These are phyloP conservation scores for Aspergillus japonicus DNA, from an alignment of 2,329 filamentous ascomycete genomes.

Conservation along the genomic window DNA sequence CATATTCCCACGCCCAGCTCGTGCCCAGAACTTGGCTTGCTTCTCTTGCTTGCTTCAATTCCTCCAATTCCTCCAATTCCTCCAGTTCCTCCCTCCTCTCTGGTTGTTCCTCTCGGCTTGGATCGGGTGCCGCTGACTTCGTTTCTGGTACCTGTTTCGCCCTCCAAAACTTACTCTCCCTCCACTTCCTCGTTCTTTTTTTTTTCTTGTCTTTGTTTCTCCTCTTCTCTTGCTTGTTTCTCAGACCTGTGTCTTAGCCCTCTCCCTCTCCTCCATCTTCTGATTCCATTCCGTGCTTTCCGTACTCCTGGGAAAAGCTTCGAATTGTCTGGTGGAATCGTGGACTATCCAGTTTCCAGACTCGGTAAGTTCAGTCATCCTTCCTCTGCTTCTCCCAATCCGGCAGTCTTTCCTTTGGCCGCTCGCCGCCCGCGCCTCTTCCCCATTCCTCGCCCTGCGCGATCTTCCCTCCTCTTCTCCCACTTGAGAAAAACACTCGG, in stretches of 20 bases:
- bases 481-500: not conserved
- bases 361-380: not conserved
- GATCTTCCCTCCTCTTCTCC: not conserved
- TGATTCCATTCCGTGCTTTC: not conserved
- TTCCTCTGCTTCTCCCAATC: no score
- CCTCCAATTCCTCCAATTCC: no score
- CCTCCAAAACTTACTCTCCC: not conserved
- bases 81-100: constrained; percentile 1
- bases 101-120: not conserved
- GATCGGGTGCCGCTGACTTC: not conserved
- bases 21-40: not conserved
- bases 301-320: not conserved
- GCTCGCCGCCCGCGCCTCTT: not conserved
- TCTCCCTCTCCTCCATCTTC: not conserved
- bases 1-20: not conserved
- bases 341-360: no score
- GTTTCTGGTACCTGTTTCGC: not conserved
- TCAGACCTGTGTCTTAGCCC: no score
- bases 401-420: no score
- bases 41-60: not conserved
- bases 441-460: not conserved
- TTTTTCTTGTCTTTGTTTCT: not conserved
- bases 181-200: constrained; percentile 3
- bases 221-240: not conserved
- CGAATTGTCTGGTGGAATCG: no score